Percentiles rank a stretch among this genome's conserved stretches.
phyloP scores from a whole-genome alignment of 805 yeast species.

The Starmera amethionina region DNA sequence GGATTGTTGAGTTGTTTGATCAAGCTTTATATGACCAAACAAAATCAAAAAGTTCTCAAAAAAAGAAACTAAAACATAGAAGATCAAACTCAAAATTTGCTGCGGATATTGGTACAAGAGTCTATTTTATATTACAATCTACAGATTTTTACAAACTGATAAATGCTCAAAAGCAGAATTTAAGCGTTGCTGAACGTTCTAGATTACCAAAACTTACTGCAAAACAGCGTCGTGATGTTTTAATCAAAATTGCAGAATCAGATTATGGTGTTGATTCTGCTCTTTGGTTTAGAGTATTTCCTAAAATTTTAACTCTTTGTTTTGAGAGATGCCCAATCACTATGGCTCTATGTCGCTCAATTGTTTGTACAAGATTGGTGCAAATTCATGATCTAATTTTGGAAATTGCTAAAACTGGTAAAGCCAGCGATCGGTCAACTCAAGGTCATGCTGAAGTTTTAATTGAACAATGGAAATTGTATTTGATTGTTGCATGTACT shows the following conservation, averaged over 20 bases:
- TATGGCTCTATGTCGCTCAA: conserved; percentile 84
- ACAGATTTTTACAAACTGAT: conserved; percentile 60
- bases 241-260: conserved; percentile 77
- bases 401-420: conserved; percentile 38
- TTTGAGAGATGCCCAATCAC: conserved; percentile 85
- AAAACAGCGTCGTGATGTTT: conserved; percentile 50
- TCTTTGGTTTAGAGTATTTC: conserved; percentile 87
- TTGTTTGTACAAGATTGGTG: conserved; percentile 80
- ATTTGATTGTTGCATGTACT: conserved; percentile 83
- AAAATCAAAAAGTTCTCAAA: conserved; percentile 6
- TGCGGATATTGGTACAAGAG: conserved; percentile 68
- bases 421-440: conserved; percentile 16
- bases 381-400: conserved; percentile 69
- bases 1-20: conserved; percentile 81
- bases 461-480: conserved; percentile 83
- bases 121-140: conserved; percentile 67
- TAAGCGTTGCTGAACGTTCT: conserved; percentile 70
- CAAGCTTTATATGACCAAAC: conserved; percentile 58
- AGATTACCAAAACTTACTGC: conserved; percentile 53
- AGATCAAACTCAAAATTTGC: conserved; percentile 59
- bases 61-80: conserved; percentile 25
- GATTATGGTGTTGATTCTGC: conserved; percentile 95
- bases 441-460: conserved; percentile 56
- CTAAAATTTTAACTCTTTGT: conserved; percentile 58
- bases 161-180: conserved; percentile 31